phyloP scores from a whole-genome alignment of 805 yeast species.

The Ogataea nonfermentans region DNA sequence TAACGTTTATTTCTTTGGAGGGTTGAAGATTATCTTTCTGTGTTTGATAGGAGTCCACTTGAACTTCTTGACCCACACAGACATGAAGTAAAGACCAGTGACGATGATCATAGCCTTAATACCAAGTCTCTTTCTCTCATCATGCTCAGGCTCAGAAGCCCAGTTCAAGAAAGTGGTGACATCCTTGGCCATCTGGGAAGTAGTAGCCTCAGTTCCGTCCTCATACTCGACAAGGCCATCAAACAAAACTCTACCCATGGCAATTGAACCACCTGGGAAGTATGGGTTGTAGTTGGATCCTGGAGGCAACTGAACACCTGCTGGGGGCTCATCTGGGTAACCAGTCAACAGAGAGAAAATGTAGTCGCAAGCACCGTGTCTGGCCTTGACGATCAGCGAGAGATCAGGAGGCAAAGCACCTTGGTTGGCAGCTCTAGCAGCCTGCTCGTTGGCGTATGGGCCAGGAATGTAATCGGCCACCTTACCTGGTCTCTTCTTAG shows the following conservation, averaged over 20 bases:
- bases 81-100: conserved; percentile 73
- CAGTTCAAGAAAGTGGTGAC: conserved; percentile 94
- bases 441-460: conserved; percentile 97
- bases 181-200: conserved; percentile 99
- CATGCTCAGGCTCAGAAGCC: conserved; percentile 99
- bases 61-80: conserved; percentile 94
- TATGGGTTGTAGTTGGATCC: conserved; percentile 99
- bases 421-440: conserved; percentile 99
- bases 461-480: conserved; percentile 92
- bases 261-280: conserved; percentile 99
- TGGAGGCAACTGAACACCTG: conserved; percentile 89
- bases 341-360: conserved; percentile 94
- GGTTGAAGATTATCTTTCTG: conserved; percentile 90
- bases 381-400: conserved; percentile 94
- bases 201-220: conserved; percentile 98
- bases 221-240: conserved; percentile 98
- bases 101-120: conserved; percentile 82
- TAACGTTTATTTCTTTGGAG: conserved; percentile 66
- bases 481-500: conserved; percentile 97
- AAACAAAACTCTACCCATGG: conserved; percentile 97
- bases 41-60: conserved; percentile 96
- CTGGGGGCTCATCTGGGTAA: conserved; percentile 98
- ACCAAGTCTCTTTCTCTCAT: conserved; percentile 96
- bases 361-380: conserved; percentile 98
- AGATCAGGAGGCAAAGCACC: conserved; percentile 99